Evolutionary conservation across 2,329 filamentous ascomycete species (phyloP).

Genomic region (Thyridium curvatum): DNA sequence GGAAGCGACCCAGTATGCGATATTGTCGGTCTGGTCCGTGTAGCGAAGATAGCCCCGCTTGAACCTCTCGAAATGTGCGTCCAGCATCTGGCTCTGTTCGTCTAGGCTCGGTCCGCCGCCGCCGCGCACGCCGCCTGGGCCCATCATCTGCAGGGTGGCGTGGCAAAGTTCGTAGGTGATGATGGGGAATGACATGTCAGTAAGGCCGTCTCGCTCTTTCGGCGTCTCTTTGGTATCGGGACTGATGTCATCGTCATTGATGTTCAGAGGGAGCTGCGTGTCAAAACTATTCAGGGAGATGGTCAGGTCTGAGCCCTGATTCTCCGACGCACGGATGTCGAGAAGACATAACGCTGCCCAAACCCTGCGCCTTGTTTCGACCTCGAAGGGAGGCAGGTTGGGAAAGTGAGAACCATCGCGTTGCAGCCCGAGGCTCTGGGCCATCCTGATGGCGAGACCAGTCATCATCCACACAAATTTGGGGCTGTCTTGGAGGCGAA

Average conservation of each 20-base stretch:
- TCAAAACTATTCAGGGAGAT: conserved; percentile 35
- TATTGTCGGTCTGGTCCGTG: conserved; percentile 19
- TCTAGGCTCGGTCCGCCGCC: conserved; percentile 19
- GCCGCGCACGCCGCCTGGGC: conserved; percentile 15
- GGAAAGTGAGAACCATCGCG: conserved; percentile 42
- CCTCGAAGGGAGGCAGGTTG: conserved; percentile 49
- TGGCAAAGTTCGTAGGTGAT: conserved; percentile 28
- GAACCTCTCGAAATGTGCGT: conserved; percentile 34
- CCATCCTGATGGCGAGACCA: conserved; percentile 51
- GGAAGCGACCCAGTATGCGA: conserved; percentile 29
- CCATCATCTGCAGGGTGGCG: conserved; percentile 30
- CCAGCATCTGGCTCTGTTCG: conserved; percentile 35
- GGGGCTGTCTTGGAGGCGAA: conserved; percentile 39
- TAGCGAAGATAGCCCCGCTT: conserved; percentile 36
- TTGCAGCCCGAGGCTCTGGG: conserved; percentile 54
- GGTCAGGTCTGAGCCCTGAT: conserved; percentile 34
- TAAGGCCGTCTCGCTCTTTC: conserved; percentile 39
- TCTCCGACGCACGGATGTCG: conserved; percentile 49
- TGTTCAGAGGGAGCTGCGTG: conserved; percentile 46
- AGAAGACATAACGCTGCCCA: conserved; percentile 56
- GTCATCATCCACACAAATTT: conserved; percentile 56
- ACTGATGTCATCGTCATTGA: conserved; percentile 46
- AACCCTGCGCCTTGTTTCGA: conserved; percentile 52
- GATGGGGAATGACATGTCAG: conserved; percentile 42
- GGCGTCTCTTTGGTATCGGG: conserved; percentile 40